Conservation (phyloP, 176 grass and related monocot species). For the Otatea glauca region DNA sequence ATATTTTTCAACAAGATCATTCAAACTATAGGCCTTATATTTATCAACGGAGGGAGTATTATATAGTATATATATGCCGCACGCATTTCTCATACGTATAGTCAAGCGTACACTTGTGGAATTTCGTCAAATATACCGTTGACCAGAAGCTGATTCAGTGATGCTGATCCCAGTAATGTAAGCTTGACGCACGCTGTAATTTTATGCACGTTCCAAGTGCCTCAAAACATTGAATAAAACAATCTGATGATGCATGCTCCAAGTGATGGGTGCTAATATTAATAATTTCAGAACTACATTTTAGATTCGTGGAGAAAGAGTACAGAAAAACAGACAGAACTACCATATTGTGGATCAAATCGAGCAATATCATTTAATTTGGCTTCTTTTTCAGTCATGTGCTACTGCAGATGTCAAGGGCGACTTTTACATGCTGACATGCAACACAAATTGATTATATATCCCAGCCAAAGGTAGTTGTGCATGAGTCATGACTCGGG, state of each 20-base stretch:
- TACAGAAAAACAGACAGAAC: neutral
- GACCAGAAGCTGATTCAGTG: too few species aligned
- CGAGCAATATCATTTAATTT: neutral
- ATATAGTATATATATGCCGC: slow-evolving; percentile 23
- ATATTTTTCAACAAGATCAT: too few species aligned
- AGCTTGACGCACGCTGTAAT: slow-evolving; percentile 17
- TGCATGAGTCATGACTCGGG: neutral
- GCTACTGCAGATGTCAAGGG: neutral
- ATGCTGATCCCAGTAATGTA: neutral
- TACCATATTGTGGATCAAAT: neutral
- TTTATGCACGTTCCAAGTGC: neutral
- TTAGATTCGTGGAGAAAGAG: neutral
- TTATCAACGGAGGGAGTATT: too few species aligned
- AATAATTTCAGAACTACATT: neutral
- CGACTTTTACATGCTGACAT: neutral
- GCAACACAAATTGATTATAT: slow-evolving; percentile 14
- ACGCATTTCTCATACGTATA: neutral
- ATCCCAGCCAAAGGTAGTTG: neutral
- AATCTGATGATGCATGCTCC: neutral
- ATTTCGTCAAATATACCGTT: neutral
- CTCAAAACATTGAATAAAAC: neutral
- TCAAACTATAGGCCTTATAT: too few species aligned
- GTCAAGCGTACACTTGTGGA: neutral
- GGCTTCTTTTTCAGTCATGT: neutral
- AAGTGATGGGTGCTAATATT: neutral